Evolutionary conservation across 352 stramenopile genomes (phyloP).

Genomic region (Globisporangium middletonii): DNA sequence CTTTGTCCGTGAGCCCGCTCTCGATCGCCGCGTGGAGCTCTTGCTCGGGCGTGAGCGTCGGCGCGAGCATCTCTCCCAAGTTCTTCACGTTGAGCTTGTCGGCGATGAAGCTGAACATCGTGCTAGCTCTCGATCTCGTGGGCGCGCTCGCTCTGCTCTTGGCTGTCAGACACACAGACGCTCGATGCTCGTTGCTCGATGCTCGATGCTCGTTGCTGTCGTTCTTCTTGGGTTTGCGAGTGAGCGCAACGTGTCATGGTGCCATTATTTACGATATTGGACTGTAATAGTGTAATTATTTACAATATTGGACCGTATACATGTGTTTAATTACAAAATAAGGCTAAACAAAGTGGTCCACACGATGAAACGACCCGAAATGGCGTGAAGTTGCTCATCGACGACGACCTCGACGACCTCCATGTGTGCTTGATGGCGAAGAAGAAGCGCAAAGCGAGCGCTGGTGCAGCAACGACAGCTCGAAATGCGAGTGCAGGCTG

Average conservation of each 20-base stretch:
- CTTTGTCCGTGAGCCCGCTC: slow-evolving; percentile 65
- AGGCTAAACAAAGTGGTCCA: background rate
- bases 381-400: no score
- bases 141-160: no score
- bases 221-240: no score
- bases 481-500: background rate
- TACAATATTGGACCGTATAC: background rate
- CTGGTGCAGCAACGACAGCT: background rate
- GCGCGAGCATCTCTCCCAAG: slow-evolving; percentile 81
- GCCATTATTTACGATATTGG: background rate
- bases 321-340: background rate
- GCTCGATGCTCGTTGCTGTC: no score
- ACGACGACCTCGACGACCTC: no score
- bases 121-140: background rate
- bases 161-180: no score
- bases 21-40: slow-evolving; percentile 79
- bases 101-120: slow-evolving; percentile 86
- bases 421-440: slow-evolving; percentile 4
- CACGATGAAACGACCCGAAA: background rate
- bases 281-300: background rate
- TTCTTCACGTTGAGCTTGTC: slow-evolving; percentile 90
- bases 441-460: slow-evolving; percentile 9
- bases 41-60: slow-evolving; percentile 82
- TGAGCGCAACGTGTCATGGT: background rate
- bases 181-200: no score